Percentiles rank a stretch among this genome's conserved stretches.
These are phyloP conservation scores for Umbelopsis sp. DNA, from an alignment of 371 early-diverging fungal species.

Conservation along the genomic window DNA sequence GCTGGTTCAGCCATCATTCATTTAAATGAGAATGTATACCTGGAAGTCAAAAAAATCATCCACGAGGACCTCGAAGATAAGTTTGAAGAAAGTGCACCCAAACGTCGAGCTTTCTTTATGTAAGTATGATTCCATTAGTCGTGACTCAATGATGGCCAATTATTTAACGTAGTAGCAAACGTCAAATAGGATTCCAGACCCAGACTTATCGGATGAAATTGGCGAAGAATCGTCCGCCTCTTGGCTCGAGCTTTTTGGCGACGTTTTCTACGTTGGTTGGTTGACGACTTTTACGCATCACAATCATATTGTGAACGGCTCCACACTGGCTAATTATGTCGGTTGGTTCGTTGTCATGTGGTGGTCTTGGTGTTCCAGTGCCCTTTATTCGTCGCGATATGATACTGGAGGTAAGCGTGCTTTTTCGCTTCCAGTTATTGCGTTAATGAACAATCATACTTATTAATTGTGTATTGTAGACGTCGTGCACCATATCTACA, in stretches of 20 bases:
- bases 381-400: constrained; percentile 55
- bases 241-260: constrained; percentile 53
- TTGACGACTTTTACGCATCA: constrained; percentile 58
- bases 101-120: constrained; percentile 7
- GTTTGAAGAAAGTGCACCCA: not conserved
- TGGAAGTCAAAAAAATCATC: constrained; percentile 36
- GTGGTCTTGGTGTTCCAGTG: constrained; percentile 67
- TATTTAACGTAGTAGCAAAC: not conserved
- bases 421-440: not conserved
- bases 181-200: constrained; percentile 39
- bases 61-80: constrained; percentile 26
- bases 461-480: constrained; percentile 25
- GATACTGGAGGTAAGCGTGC: constrained; percentile 32
- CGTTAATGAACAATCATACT: not conserved
- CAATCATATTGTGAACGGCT: constrained; percentile 42
- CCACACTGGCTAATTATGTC: constrained; percentile 43
- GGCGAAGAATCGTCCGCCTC: constrained; percentile 48
- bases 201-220: constrained; percentile 54
- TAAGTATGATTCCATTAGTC: not conserved
- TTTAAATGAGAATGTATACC: constrained; percentile 45
- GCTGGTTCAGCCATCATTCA: constrained; percentile 28
- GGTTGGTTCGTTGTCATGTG: constrained; percentile 64
- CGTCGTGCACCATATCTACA: constrained; percentile 54
- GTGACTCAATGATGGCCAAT: not conserved
- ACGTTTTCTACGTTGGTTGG: constrained; percentile 57